Conservation (phyloP, 257 asterid genomes). For the Primulina huaijiensis region DNA sequence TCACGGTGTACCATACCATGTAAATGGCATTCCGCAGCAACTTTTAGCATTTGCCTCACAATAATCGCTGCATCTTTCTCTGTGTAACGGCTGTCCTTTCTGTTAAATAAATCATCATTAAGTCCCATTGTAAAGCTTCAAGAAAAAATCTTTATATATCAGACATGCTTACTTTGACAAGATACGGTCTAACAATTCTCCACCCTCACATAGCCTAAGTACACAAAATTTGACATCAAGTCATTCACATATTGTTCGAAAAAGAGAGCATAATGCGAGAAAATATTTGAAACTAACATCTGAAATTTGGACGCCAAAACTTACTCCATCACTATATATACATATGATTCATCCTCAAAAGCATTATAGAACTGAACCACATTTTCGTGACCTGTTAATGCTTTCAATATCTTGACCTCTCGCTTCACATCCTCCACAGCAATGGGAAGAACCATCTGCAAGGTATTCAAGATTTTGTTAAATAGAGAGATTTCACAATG, state of each 20-base stretch:
- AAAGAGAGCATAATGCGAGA: constrained; percentile 14
- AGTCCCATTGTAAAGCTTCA: constrained; percentile 24
- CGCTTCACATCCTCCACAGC: constrained; percentile 98
- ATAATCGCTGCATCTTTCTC: constrained; percentile 98
- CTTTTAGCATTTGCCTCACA: constrained; percentile 97
- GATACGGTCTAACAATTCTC: constrained; percentile 94
- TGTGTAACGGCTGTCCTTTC: constrained; percentile 95
- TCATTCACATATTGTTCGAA: constrained; percentile 18
- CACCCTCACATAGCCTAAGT: constrained; percentile 92
- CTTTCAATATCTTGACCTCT: constrained; percentile 93
- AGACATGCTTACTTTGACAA: constrained; percentile 65
- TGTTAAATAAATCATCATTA: constrained; percentile 39
- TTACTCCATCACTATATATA: constrained; percentile 97
- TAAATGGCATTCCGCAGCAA: constrained; percentile 98
- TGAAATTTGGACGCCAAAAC: constrained; percentile 29
- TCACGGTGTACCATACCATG: constrained; percentile 99
- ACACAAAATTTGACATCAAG: constrained; percentile 14
- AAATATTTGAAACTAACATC: background rate
- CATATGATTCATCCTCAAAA: constrained; percentile 82
- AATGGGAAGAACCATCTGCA: constrained; percentile 93
- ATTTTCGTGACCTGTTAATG: constrained; percentile 93
- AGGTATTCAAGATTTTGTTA: constrained; percentile 24
- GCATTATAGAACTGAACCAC: constrained; percentile 94
- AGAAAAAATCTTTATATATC: background rate
- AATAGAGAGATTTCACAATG: background rate